Percentiles rank a stretch among this genome's conserved stretches.
phyloP scores from a whole-genome alignment of 208 protist genomes.

The Wallacemonas sp. region DNA sequence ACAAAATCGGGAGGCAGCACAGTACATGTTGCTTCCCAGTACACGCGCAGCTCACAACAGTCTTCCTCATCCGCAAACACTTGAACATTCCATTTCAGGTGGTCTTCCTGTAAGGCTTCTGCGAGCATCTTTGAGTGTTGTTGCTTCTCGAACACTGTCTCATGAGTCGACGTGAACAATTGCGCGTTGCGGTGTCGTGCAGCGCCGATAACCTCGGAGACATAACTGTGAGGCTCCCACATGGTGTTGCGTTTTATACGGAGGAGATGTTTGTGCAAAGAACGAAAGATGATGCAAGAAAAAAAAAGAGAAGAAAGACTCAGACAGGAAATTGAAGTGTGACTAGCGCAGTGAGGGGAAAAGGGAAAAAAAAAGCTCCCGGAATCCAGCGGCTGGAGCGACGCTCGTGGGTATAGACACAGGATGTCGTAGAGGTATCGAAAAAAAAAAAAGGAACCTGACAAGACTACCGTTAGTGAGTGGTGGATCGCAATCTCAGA shows the following conservation, averaged over 20 bases:
- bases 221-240: conserved; percentile 45
- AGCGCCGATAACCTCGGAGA: conserved; percentile 26
- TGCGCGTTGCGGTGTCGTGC: conserved; percentile 11
- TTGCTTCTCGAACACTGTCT: conserved; percentile 22
- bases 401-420: no score
- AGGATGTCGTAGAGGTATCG: no score
- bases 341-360: no score
- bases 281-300: conserved; percentile 5
- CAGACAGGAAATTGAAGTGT: no score
- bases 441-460: no score
- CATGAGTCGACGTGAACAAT: conserved; percentile 1
- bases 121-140: conserved; percentile 20
- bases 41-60: conserved; percentile 8
- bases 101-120: conserved; percentile 11
- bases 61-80: conserved; percentile 14
- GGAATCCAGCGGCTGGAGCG: no score
- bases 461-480: no score
- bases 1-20: background rate
- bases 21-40: conserved; percentile 3
- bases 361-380: no score
- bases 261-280: background rate
- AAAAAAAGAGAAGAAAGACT: no score
- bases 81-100: conserved; percentile 12
- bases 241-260: background rate
- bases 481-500: no score